Evolutionary conservation across 2,329 filamentous ascomycete species (phyloP).

Genomic region (Blumeria graminis): DNA sequence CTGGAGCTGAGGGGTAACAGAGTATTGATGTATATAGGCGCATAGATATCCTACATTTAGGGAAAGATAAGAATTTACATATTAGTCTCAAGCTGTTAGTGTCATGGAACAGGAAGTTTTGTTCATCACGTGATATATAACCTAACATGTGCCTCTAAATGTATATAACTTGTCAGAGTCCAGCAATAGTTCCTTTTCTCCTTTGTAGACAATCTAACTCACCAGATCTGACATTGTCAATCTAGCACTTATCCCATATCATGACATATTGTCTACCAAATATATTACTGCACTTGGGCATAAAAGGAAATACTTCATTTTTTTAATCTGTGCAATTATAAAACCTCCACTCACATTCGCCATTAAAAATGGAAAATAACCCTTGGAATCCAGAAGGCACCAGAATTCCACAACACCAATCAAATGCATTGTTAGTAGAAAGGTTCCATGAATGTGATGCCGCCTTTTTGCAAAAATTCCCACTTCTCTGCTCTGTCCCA

Average conservation of each 20-base stretch:
- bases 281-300: not conserved
- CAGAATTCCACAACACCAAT: not conserved
- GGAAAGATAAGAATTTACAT: too few species aligned
- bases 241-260: not conserved
- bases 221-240: constrained; percentile 1
- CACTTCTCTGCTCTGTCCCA: not conserved
- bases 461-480: not conserved
- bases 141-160: not conserved
- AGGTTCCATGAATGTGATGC: not conserved
- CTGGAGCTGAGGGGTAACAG: too few species aligned
- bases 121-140: too few species aligned
- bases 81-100: too few species aligned
- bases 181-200: not conserved
- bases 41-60: too few species aligned
- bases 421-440: not conserved
- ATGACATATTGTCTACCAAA: not conserved
- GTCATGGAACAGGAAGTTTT: too few species aligned
- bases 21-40: too few species aligned
- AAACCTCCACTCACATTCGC: not conserved
- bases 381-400: not conserved
- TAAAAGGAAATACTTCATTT: not conserved
- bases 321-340: not conserved
- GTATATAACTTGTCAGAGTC: not conserved
- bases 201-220: constrained; percentile 1
- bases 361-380: not conserved